Conservation (phyloP, 2,329 filamentous ascomycete species). For the Xylariaceae sp. region DNA sequence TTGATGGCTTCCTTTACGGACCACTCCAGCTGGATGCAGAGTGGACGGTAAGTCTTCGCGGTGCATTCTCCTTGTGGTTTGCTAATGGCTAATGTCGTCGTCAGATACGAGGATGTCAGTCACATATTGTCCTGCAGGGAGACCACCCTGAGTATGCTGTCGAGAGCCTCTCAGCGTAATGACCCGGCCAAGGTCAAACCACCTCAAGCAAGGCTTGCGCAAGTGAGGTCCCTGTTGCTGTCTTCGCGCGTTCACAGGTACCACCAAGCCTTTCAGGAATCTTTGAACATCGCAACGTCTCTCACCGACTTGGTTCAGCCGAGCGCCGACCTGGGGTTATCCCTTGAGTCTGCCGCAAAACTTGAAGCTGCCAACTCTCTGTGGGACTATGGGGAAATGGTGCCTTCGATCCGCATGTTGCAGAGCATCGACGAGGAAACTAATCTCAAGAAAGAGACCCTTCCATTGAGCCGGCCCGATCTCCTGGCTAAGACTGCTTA, state of each 20-base stretch:
- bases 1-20: conserved; percentile 56
- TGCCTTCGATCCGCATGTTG: conserved; percentile 81
- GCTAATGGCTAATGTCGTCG: neutral
- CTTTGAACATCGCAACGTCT: conserved; percentile 74
- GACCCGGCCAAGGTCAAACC: conserved; percentile 52
- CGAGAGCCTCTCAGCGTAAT: conserved; percentile 59
- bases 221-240: conserved; percentile 69
- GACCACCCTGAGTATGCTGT: conserved; percentile 73
- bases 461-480: conserved; percentile 66
- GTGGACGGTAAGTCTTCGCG: conserved; percentile 61
- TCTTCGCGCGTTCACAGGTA: conserved; percentile 70
- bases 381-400: conserved; percentile 90
- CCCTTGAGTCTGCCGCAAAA: conserved; percentile 67
- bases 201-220: conserved; percentile 58
- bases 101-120: conserved; percentile 67
- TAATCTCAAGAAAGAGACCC: conserved; percentile 55
- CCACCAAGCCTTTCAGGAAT: conserved; percentile 78
- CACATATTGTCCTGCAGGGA: conserved; percentile 76
- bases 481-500: conserved; percentile 82
- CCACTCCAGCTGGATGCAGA: conserved; percentile 73
- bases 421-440: conserved; percentile 60
- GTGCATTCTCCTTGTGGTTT: neutral
- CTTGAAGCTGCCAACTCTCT: conserved; percentile 83
- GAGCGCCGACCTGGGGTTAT: conserved; percentile 63
- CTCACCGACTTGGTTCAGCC: conserved; percentile 69